phyloP scores from a whole-genome alignment of 2,329 filamentous ascomycete species.

The Plenodomus biglobosus region DNA sequence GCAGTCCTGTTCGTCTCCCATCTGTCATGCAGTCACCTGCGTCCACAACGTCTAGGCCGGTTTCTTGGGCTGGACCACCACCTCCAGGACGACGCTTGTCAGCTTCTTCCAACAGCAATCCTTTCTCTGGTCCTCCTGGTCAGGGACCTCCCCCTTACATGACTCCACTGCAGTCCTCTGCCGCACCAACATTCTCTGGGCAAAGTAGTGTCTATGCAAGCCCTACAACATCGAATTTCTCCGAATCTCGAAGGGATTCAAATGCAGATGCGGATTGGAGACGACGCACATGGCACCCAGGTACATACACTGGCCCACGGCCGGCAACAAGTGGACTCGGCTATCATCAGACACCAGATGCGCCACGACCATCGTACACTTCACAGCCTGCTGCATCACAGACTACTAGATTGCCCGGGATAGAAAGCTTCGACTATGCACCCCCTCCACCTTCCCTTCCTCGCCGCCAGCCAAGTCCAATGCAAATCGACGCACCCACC shows the following conservation, averaged over 20 bases:
- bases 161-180: constrained; percentile 59
- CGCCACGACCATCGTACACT: constrained; percentile 59
- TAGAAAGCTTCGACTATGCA: constrained; percentile 85
- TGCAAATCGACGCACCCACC: constrained; percentile 68
- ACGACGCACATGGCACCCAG: constrained; percentile 87
- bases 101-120: constrained; percentile 73
- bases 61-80: constrained; percentile 71
- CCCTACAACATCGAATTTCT: constrained; percentile 66
- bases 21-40: constrained; percentile 71
- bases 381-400: constrained; percentile 58
- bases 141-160: constrained; percentile 61
- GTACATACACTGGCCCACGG: constrained; percentile 61
- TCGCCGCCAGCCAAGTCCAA: constrained; percentile 69
- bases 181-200: constrained; percentile 56
- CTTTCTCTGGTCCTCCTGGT: constrained; percentile 68
- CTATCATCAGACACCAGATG: constrained; percentile 71
- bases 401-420: constrained; percentile 76
- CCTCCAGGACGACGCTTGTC: constrained; percentile 76
- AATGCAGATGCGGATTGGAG: constrained; percentile 75
- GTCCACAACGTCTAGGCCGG: constrained; percentile 66
- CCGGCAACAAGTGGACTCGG: constrained; percentile 72
- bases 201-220: constrained; percentile 64
- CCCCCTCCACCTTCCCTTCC: constrained; percentile 64
- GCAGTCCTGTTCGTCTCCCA: constrained; percentile 71
- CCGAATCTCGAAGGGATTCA: constrained; percentile 68